phyloP scores from a whole-genome alignment of 352 stramenopile genomes.

The Pythium apleroticum region DNA sequence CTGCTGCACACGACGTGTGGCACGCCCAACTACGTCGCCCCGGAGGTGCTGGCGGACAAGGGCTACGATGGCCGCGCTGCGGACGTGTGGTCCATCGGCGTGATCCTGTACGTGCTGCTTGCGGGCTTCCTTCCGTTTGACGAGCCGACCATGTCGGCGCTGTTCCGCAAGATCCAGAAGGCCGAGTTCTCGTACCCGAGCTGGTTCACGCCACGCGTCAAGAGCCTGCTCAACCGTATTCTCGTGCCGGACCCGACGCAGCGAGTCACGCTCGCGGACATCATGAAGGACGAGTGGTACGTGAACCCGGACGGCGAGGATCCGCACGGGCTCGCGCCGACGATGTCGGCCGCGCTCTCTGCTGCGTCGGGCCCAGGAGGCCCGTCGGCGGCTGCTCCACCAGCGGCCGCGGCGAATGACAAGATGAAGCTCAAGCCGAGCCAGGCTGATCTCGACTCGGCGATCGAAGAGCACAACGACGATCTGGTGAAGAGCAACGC shows the following conservation, averaged over 20 bases:
- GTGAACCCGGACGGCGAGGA: slow-evolving; percentile 48
- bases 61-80: slow-evolving; percentile 92
- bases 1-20: slow-evolving; percentile 96
- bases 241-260: slow-evolving; percentile 91
- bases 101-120: slow-evolving; percentile 97
- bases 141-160: slow-evolving; percentile 92
- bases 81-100: slow-evolving; percentile 97
- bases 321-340: slow-evolving; percentile 8
- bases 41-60: slow-evolving; percentile 92
- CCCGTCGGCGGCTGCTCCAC: slow-evolving; percentile 16
- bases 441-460: slow-evolving; percentile 78
- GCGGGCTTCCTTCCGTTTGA: slow-evolving; percentile 94
- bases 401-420: slow-evolving; percentile 23
- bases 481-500: slow-evolving; percentile 44
- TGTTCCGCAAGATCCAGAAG: slow-evolving; percentile 97
- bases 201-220: slow-evolving; percentile 90
- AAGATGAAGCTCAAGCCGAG: slow-evolving; percentile 80
- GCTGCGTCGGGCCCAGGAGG: slow-evolving; percentile 14
- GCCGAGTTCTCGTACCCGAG: slow-evolving; percentile 94
- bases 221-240: slow-evolving; percentile 91
- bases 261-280: slow-evolving; percentile 86
- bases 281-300: slow-evolving; percentile 91
- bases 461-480: slow-evolving; percentile 81
- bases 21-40: slow-evolving; percentile 97
- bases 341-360: slow-evolving; percentile 24